Evolutionary conservation across 2,329 filamentous ascomycete genomes (phyloP).

Genomic region (Fusarium compactum): DNA sequence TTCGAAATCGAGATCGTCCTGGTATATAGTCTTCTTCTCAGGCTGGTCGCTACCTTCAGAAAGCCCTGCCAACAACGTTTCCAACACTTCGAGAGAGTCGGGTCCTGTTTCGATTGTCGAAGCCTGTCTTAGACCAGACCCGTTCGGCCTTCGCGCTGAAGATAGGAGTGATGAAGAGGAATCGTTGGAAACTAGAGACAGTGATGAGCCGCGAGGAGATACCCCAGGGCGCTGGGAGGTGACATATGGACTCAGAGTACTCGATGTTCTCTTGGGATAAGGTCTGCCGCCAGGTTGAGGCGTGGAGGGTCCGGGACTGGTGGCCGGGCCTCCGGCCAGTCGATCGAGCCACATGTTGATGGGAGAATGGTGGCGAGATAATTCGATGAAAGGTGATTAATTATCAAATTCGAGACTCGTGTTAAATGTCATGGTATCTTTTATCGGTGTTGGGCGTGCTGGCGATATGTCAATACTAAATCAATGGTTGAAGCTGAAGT

Average conservation of each 20-base stretch:
- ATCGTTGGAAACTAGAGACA: slow-evolving; percentile 81
- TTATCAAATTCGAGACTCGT: slow-evolving; percentile 1
- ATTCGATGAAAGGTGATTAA: slow-evolving; percentile 12
- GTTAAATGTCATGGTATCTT: slow-evolving; percentile 30
- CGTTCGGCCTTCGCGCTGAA: slow-evolving; percentile 73
- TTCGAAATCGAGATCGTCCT: slow-evolving; percentile 70
- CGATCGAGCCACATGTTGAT: slow-evolving; percentile 89
- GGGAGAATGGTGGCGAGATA: slow-evolving; percentile 21
- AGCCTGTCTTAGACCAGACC: slow-evolving; percentile 74
- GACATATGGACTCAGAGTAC: slow-evolving; percentile 75
- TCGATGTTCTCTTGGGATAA: slow-evolving; percentile 74
- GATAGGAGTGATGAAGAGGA: slow-evolving; percentile 81
- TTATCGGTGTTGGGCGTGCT: slow-evolving; percentile 5
- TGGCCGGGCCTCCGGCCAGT: slow-evolving; percentile 75
- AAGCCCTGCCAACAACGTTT: slow-evolving; percentile 56
- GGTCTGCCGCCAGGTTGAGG: slow-evolving; percentile 74
- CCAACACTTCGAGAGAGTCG: slow-evolving; percentile 79
- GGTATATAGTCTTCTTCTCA: slow-evolving; percentile 50
- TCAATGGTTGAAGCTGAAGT: slow-evolving; percentile 33
- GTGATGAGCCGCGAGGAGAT: slow-evolving; percentile 78
- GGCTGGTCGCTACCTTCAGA: slow-evolving; percentile 27
- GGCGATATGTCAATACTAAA: slow-evolving; percentile 12
- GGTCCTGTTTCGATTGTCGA: slow-evolving; percentile 64
- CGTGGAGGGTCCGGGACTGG: slow-evolving; percentile 67
- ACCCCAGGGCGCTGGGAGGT: slow-evolving; percentile 76